phyloP scores from a whole-genome alignment of 345 rosid genomes.

The Eucalyptus leucophloia region DNA sequence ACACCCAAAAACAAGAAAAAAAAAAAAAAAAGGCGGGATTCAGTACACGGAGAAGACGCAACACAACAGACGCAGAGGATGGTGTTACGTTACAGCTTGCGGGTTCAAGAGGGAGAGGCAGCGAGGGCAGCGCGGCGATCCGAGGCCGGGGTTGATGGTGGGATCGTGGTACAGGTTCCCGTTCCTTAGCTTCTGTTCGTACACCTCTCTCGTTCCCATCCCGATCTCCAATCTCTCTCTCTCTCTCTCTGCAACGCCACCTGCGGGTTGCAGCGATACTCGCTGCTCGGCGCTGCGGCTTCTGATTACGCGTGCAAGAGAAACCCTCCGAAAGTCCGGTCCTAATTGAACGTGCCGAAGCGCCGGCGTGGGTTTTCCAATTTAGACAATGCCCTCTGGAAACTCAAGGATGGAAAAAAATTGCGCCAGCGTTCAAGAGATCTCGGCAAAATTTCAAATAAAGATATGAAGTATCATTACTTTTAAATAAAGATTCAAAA shows the following conservation, averaged over 20 bases:
- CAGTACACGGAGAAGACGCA: not conserved
- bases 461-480: accelerated
- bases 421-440: not conserved
- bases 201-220: conserved; percentile 84
- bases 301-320: not conserved
- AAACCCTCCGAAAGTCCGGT: not conserved
- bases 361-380: not conserved
- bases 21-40: not conserved
- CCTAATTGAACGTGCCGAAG: not conserved
- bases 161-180: conserved; percentile 75
- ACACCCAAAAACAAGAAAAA: not conserved
- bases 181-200: conserved; percentile 69
- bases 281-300: not conserved
- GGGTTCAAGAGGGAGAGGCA: conserved; percentile 80
- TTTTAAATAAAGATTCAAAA: too few relatives aligned
- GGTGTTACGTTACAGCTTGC: conserved; percentile 23
- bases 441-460: too few relatives aligned
- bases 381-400: not conserved
- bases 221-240: not conserved
- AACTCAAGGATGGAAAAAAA: not conserved
- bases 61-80: not conserved
- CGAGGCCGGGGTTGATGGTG: conserved; percentile 84
- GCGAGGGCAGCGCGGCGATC: conserved; percentile 86
- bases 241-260: not conserved
- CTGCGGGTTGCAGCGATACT: not conserved